Percentiles rank a stretch among this genome's conserved stretches.
These are phyloP conservation scores for Pseudevernia furfuracea DNA, from an alignment of 495 filamentous ascomycete species.

Conservation along the genomic window DNA sequence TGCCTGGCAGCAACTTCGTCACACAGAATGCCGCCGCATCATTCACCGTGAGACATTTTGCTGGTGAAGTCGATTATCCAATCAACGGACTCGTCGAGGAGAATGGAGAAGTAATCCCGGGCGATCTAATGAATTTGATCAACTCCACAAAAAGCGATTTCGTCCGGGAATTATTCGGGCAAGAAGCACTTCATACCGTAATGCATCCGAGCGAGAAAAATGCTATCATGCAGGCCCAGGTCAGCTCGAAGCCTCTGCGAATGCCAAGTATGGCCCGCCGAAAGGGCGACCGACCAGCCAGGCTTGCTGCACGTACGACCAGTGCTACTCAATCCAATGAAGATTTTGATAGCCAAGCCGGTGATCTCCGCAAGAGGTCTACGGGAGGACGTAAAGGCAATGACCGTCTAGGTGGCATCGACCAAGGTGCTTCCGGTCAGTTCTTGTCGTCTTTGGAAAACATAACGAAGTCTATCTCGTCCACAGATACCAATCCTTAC, in stretches of 20 bases:
- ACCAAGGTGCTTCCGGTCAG: constrained; percentile 85
- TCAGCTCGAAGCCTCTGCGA: constrained; percentile 86
- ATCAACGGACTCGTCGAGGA: constrained; percentile 79
- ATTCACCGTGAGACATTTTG: constrained; percentile 91
- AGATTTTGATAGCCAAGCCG: constrained; percentile 44
- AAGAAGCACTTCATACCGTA: constrained; percentile 83
- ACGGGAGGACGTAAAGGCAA: constrained; percentile 35
- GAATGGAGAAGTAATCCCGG: constrained; percentile 91
- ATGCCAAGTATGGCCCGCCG: constrained; percentile 86
- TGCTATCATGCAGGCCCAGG: constrained; percentile 90
- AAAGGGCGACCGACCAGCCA: constrained; percentile 47
- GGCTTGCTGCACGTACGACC: constrained; percentile 31
- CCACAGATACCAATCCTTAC: constrained; percentile 79
- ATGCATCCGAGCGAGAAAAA: constrained; percentile 83
- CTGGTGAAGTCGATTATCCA: constrained; percentile 93
- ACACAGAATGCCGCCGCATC: constrained; percentile 65
- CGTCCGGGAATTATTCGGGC: constrained; percentile 80
- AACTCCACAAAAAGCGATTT: constrained; percentile 80
- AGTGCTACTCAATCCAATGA: constrained; percentile 43
- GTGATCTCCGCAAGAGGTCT: constrained; percentile 32
- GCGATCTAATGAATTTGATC: constrained; percentile 93
- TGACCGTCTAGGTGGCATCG: constrained; percentile 38
- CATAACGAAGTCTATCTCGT: constrained; percentile 73
- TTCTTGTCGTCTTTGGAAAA: constrained; percentile 86
- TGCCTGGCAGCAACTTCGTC: constrained; percentile 75